Percentiles rank a stretch among this genome's conserved stretches.
phyloP scores from a whole-genome alignment of 1,284 basidiomycete genomes.

The Mycena sp. region DNA sequence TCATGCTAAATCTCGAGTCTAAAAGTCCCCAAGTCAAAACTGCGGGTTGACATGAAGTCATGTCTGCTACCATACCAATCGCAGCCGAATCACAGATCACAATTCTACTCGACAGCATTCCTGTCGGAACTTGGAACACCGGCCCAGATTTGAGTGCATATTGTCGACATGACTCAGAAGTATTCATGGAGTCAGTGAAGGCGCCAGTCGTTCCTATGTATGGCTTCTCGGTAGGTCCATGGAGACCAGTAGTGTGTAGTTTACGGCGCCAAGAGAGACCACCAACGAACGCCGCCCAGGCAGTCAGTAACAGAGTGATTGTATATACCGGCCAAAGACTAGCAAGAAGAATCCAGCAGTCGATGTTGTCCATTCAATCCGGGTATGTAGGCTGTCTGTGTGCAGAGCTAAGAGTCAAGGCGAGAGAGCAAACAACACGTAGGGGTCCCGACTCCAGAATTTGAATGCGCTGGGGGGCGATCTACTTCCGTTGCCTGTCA shows the following conservation, averaged over 20 bases:
- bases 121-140: constrained; percentile 14
- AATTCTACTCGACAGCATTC: constrained; percentile 3
- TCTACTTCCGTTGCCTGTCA: constrained; percentile 18
- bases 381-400: too few species aligned
- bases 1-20: too few species aligned
- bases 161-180: not conserved
- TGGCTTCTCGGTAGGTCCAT: not conserved
- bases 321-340: constrained; percentile 28
- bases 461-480: not conserved
- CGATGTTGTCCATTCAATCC: not conserved
- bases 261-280: not conserved
- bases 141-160: constrained; percentile 11
- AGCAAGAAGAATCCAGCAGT: constrained; percentile 23
- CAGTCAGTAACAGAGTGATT: constrained; percentile 11
- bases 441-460: not conserved
- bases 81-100: constrained; percentile 23
- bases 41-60: too few species aligned
- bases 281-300: not conserved
- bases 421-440: not conserved
- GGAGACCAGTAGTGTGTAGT: constrained; percentile 14
- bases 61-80: constrained; percentile 20
- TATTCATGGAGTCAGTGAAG: not conserved
- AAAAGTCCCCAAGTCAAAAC: too few species aligned
- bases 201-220: not conserved
- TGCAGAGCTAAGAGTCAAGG: not conserved